Evolutionary conservation across 2,329 filamentous ascomycete genomes (phyloP), one percentile per base, ranked within the genome.

Genomic region (Curvularia verruculosa): DNA sequence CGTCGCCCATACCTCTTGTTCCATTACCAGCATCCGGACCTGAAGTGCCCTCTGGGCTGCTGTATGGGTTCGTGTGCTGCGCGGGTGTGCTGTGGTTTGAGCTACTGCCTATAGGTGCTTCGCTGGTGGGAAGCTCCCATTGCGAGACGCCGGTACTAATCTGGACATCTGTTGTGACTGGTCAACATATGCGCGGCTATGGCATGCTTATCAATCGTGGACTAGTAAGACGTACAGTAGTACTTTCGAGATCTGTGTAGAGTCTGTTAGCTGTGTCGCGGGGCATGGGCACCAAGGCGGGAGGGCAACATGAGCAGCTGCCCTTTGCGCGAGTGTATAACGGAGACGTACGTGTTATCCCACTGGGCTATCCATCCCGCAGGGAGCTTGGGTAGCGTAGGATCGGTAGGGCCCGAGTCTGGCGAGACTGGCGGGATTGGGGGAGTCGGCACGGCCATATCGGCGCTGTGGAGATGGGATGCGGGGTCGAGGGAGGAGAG

Each of bases 101-200:
- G 84, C 87, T 36, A 84, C 87, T 69, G 80, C 69, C 85, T 60
- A 86, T 85, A 21, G 84, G 86, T 7, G 84, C 87, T 48, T 87
- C 82, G 56, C 85, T 81, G 13, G 85, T 90, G 29, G 88, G 88
- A 29, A 84, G 82, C n/a, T 90, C 88, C 88, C 89, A 91, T 76
- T 90, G 88, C 61, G 88, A 89, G 36, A 85, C 81, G 46, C 88
- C 88, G 7, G 88, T 90, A 51, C 86, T 87, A 52, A 91, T 84
- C 75, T 90, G 87, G 49, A 91, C 88, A 73, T 85, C 71, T 74
- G 40, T 26, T 13, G 28, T 23, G 1, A 26, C 6, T 48, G 3
- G 40, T 55, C 28, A 61, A 47, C 40, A 19, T 15, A n/a, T 28
- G 24, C 34, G 28, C 45, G 10, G 29, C 23, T 1, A 12, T n/a